Base-by-base conservation (phyloP, 768 basidiomycete species). In the Cyclocybe aegerita region DNA sequence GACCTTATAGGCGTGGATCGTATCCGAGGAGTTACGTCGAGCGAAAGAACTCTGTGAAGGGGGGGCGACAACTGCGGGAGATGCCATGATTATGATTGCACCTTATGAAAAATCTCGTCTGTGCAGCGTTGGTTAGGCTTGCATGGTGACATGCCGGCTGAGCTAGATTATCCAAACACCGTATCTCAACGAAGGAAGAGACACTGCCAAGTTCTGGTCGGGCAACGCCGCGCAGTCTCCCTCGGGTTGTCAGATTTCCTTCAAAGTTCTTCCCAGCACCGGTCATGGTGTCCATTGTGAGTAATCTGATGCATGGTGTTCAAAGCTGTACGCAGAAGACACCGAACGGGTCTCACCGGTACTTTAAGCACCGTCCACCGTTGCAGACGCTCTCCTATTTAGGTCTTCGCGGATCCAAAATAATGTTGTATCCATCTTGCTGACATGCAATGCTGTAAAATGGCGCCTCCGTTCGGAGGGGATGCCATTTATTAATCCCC, bases 151-250 rank as follows among this genome's bases (percentile, higher is more conserved):
- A 55, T 46, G 52, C 33, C 39, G 46, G 54, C 15, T 54, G 57
- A 68, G 63, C 60, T 63, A 63, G 61, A 62, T 64, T 50, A 59
- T 60, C 49, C 53, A 63, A 60, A 69, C 60, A 58, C 54, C 48
- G 53, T 59, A 61, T 65, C 57, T 57, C 39, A 41, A 57, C 54
- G 49, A 58, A 56, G 41, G 50, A 42, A 50, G 48, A 44, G 47
- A 44, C 36, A 46, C 17, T 46, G 31, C 39, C 48, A 35, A 48
- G 23, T 30, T 40, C 11, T 38, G 42, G 10, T 2, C 30, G 48
- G 34, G 38, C 33, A 48, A 48, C 33, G 15, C 17, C 35, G 17
- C 37, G 33, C 38, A 40, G 16, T 16, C 47, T 43, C 32, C 52
- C 52, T 53, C 45, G 46, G 39, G 48, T 39, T 40, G 48, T 48